A percentile compares a stretch with the other conserved stretches of the same genome.
Evolutionary conservation across 2,329 filamentous ascomycete genomes (phyloP).

Genomic region (Alternaria brassicicola): DNA sequence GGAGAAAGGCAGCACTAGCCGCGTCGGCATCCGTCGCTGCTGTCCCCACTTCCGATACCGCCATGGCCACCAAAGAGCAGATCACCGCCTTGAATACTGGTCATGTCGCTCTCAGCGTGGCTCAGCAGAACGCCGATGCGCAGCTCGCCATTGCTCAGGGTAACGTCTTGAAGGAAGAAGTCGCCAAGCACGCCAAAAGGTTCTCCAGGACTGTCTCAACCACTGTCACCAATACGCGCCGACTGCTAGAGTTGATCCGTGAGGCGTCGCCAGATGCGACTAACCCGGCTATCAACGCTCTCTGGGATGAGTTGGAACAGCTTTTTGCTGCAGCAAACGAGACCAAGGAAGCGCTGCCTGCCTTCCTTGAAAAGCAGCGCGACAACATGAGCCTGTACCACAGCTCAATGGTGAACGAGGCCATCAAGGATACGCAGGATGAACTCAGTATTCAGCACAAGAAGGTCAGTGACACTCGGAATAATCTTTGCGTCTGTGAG

Average conservation of each 20-base stretch:
- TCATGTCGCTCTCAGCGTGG: background rate
- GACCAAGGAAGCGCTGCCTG: conserved; percentile 27
- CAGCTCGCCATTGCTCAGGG: conserved; percentile 34
- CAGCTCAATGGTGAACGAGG: conserved; percentile 31
- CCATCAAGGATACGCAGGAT: conserved; percentile 27
- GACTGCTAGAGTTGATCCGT: conserved; percentile 33
- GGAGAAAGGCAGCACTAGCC: conserved; percentile 9
- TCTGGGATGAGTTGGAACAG: conserved; percentile 38
- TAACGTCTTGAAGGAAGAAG: conserved; percentile 26
- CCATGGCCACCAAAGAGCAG: conserved; percentile 37
- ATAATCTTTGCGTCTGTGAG: background rate
- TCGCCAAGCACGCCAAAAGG: conserved; percentile 25
- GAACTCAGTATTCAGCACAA: conserved; percentile 37
- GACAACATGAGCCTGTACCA: conserved; percentile 36
- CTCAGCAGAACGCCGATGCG: conserved; percentile 13
- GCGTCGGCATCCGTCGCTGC: background rate
- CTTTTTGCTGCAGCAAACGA: conserved; percentile 28
- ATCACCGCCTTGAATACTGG: conserved; percentile 17
- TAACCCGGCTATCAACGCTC: conserved; percentile 22
- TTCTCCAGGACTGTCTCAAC: conserved; percentile 27
- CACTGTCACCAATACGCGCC: conserved; percentile 25
- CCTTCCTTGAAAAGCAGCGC: conserved; percentile 38
- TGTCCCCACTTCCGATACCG: conserved; percentile 4
- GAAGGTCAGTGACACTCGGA: conserved; percentile 15
- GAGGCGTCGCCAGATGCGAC: conserved; percentile 19